Percentiles rank a stretch among this genome's conserved stretches.
phyloP scores from a whole-genome alignment of 2,329 filamentous ascomycete genomes.

The Aquanectria penicillioides region DNA sequence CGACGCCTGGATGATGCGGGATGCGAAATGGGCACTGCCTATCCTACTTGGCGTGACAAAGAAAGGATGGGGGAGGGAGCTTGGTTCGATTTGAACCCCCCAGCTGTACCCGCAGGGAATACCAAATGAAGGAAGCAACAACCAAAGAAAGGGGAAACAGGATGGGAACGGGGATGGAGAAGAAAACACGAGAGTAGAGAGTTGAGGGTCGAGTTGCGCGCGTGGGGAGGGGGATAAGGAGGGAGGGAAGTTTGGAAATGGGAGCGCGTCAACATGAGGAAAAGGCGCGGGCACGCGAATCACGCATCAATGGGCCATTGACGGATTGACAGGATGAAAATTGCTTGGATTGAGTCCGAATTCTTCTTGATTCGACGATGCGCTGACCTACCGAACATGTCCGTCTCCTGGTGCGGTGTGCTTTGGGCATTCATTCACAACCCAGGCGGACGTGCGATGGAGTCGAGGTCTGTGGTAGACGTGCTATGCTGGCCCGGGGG shows the following conservation, averaged over 20 bases:
- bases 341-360: slow-evolving; percentile 2
- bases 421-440: slow-evolving; percentile 19
- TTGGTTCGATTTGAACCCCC: slow-evolving; percentile 3
- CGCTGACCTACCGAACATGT: too few species aligned
- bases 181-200: slow-evolving; percentile 9
- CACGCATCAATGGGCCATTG: slow-evolving; percentile 12
- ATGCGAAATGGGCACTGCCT: slow-evolving; percentile 10
- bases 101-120: neutral
- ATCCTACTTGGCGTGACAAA: slow-evolving; percentile 1
- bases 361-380: slow-evolving; percentile 9
- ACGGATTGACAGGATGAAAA: neutral
- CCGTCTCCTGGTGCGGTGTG: slow-evolving; percentile 7
- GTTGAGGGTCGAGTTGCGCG: neutral
- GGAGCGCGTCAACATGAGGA: too few species aligned
- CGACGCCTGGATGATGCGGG: slow-evolving; percentile 12
- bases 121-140: slow-evolving; percentile 15
- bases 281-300: slow-evolving; percentile 8
- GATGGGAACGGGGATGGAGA: slow-evolving; percentile 13
- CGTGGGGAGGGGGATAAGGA: slow-evolving; percentile 6
- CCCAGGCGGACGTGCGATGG: slow-evolving; percentile 7
- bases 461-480: slow-evolving; percentile 4
- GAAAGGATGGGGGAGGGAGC: neutral
- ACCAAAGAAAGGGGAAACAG: neutral
- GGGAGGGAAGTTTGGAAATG: slow-evolving; percentile 4
- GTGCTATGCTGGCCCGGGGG: neutral